Evolutionary conservation across 1,284 basidiomycete species (phyloP).

Genomic region (Prillingera fragicola): DNA sequence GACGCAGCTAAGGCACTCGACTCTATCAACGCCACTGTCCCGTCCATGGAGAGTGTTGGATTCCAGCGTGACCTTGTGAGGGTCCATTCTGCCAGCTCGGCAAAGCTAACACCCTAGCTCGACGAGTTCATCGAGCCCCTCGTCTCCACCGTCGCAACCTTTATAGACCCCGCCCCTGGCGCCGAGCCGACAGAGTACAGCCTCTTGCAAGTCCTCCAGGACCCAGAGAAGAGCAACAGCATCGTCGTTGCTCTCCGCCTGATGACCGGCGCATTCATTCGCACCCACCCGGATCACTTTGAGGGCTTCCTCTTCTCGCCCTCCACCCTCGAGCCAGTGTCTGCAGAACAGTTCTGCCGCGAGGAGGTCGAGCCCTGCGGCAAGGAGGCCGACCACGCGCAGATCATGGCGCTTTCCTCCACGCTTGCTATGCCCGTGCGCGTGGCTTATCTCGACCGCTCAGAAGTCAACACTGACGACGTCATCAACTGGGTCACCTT

Average conservation of each 20-base stretch:
- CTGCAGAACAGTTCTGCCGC: conserved; percentile 64
- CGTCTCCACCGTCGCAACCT: conserved; percentile 27
- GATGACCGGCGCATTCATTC: conserved; percentile 74
- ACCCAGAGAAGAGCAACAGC: conserved; percentile 42
- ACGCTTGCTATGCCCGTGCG: conserved; percentile 64
- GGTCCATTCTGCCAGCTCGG: conserved; percentile 2
- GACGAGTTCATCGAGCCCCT: conserved; percentile 43
- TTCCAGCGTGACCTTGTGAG: conserved; percentile 62
- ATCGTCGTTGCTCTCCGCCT: conserved; percentile 57
- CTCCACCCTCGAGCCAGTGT: conserved; percentile 59
- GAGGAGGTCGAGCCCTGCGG: conserved; percentile 71
- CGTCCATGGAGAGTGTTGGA: conserved; percentile 57
- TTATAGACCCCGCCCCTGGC: conserved; percentile 27
- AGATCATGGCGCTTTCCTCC: conserved; percentile 70
- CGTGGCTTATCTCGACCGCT: conserved; percentile 72
- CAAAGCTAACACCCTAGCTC: conserved; percentile 21
- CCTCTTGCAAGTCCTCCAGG: conserved; percentile 40
- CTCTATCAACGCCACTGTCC: conserved; percentile 54
- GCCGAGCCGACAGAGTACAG: conserved; percentile 45
- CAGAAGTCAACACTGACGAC: conserved; percentile 40
- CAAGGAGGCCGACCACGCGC: conserved; percentile 82
- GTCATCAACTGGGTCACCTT: conserved; percentile 61
- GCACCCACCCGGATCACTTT: conserved; percentile 59
- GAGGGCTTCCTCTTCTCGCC: conserved; percentile 70
- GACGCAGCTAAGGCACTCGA: conserved; percentile 56